These are phyloP conservation scores for Candida coquimbonensis DNA, from an alignment of 805 yeast species.

Conservation along the genomic window DNA sequence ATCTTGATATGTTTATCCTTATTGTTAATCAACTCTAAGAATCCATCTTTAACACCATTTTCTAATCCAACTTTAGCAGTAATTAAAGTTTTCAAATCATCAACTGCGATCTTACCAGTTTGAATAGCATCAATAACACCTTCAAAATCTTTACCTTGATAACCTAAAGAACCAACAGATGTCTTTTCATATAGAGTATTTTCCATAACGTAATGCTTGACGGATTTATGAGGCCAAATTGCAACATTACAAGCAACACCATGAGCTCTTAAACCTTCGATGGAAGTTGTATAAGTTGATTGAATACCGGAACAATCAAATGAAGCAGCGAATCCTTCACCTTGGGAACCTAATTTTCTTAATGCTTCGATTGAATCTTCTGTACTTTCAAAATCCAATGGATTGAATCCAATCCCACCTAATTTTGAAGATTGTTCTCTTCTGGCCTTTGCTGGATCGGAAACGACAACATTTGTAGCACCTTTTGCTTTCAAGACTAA, in stretches of 20 bases:
- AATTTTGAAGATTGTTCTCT: conserved; percentile 48
- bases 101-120: conserved; percentile 28
- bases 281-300: conserved; percentile 35
- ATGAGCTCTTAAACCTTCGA: conserved; percentile 33
- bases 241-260: conserved; percentile 43
- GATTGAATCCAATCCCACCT: conserved; percentile 41
- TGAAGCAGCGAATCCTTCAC: conserved; percentile 42
- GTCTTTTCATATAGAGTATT: conserved; percentile 35
- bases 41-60: conserved; percentile 36
- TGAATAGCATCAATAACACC: conserved; percentile 37
- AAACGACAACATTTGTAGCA: conserved; percentile 45
- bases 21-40: conserved; percentile 33
- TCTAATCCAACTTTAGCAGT: conserved; percentile 33
- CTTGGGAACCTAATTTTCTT: conserved; percentile 30
- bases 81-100: conserved; percentile 30
- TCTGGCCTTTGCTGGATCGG: conserved; percentile 56
- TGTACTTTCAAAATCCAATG: conserved; percentile 23
- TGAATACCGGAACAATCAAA: conserved; percentile 50
- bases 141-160: conserved; percentile 35
- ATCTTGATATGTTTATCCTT: conserved; percentile 42
- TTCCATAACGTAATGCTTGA: conserved; percentile 39
- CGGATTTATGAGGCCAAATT: conserved; percentile 41
- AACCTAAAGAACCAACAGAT: conserved; percentile 40
- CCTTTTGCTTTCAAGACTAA: conserved; percentile 44
- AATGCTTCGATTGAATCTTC: conserved; percentile 28